Percentiles rank a stretch among this genome's conserved stretches.
phyloP scores from a whole-genome alignment of 495 filamentous ascomycete species.

The Pyrenula massariospora region DNA sequence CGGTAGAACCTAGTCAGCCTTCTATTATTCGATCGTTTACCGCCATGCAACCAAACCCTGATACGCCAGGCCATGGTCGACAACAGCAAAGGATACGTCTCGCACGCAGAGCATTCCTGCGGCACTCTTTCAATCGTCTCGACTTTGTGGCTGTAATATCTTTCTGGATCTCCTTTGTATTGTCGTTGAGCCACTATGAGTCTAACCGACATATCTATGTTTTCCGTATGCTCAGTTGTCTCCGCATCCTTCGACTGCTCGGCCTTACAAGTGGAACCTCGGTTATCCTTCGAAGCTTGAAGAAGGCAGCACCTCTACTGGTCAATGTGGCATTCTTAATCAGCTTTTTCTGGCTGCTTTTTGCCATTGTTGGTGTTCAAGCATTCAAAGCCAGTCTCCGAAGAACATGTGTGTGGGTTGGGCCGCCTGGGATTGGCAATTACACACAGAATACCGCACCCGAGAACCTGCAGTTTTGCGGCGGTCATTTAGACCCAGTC shows the following conservation, averaged over 20 bases:
- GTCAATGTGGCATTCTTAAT: conserved; percentile 92
- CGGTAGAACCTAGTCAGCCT: conserved; percentile 35
- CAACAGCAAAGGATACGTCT: conserved; percentile 76
- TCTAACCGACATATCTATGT: conserved; percentile 61
- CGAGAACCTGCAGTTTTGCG: conserved; percentile 65
- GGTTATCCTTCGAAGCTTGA: conserved; percentile 84
- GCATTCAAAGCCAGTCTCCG: conserved; percentile 93
- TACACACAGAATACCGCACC: conserved; percentile 34
- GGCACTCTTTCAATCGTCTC: conserved; percentile 88
- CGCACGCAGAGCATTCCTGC: conserved; percentile 82
- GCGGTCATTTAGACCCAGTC: conserved; percentile 56
- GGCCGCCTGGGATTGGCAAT: conserved; percentile 28
- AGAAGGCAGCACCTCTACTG: conserved; percentile 88
- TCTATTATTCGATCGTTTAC: conserved; percentile 81
- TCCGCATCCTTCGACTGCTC: conserved; percentile 82
- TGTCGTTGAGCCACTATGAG: conserved; percentile 59
- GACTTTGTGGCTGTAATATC: conserved; percentile 96
- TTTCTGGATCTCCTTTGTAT: conserved; percentile 79
- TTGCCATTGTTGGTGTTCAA: conserved; percentile 92
- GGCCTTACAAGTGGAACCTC: conserved; percentile 84
- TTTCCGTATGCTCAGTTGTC: conserved; percentile 91
- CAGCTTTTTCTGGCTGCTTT: conserved; percentile 97
- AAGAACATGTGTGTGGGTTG: conserved; percentile 79
- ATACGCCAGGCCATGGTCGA: conserved; percentile 49
- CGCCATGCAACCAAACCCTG: conserved; percentile 46